Evolutionary conservation across 2,329 filamentous ascomycete species (phyloP), one percentile per base, ranked within the genome.

Genomic region (Akanthomyces dipterigenus): DNA sequence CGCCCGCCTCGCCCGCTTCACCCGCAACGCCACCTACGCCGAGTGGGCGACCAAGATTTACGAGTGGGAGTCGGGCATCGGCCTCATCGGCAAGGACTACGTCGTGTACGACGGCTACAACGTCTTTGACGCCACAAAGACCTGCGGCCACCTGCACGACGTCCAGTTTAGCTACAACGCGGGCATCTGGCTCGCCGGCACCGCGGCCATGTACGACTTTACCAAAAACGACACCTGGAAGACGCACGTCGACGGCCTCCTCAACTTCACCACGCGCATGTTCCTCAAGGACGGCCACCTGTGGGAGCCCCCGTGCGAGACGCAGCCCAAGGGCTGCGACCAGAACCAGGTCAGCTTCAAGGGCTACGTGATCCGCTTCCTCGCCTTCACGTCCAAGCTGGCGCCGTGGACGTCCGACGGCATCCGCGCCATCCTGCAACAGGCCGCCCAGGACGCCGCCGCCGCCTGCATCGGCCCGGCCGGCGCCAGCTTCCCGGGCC

Each of bases 321-420:
- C 45, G 43, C 73, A 72, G 9, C 73, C 72, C 62, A 34, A 34
- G 8, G 74, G 76, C 60, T 46, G 50, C 28, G 40, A 90, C 75
- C 80, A 80, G 64, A 88, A 92, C 71, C 88, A 91, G 75, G 82
- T 82, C 68, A 85, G 81, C 51, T 92, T 91, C 83, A 92, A 92
- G 75, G 88, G 87, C 12, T 91, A 90, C 72, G 77, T 91, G 24
- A 75, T 84, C 24, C 86, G 89, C 48, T 92, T 87, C 84, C 73
- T 88, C 70, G 79, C 83, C 0, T 76, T 75, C n/a, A 81, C 83
- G 1, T 73, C 79, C 5, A 79, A 82, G 69, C 70, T 87, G 68
- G 83, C 81, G 1, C 81, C 85, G 0, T 77, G 78, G 64, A 82
- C 80, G 1, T 76, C 73, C 63, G 72, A 78, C 55, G 73, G 69